Evolutionary conservation across 768 basidiomycete species (phyloP).

Genomic region (Inosperma sp.): DNA sequence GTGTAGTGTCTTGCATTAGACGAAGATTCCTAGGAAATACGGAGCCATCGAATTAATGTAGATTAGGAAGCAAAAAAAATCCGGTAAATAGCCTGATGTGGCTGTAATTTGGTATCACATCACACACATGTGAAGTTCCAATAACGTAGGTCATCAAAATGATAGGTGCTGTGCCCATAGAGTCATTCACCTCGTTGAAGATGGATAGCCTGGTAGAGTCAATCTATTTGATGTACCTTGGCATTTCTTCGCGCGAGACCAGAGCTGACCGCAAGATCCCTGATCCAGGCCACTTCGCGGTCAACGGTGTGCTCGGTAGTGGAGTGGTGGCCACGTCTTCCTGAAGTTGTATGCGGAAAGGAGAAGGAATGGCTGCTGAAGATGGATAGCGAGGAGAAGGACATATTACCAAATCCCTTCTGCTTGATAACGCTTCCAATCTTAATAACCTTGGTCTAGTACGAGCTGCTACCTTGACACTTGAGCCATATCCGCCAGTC

Average conservation of each 20-base stretch:
- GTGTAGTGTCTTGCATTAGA: conserved; percentile 40
- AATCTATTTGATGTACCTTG: conserved; percentile 9
- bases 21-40: conserved; percentile 9
- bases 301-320: conserved; percentile 13
- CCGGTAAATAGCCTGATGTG: not conserved
- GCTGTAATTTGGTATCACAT: too few species aligned
- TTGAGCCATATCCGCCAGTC: too few species aligned
- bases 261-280: not conserved
- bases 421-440: conserved; percentile 2
- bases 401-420: conserved; percentile 7
- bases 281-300: conserved; percentile 21
- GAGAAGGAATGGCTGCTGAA: conserved; percentile 1
- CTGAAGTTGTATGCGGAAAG: conserved; percentile 3
- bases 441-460: not conserved
- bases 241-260: not conserved
- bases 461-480: conserved; percentile 7
- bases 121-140: too few species aligned
- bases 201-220: not conserved
- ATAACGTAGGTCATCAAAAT: too few species aligned
- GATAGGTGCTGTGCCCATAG: too few species aligned
- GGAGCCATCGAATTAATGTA: not conserved
- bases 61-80: too few species aligned
- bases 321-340: conserved; percentile 6
- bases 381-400: conserved; percentile 10
- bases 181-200: not conserved